Evolutionary conservation across 2,329 filamentous ascomycete species (phyloP), one percentile per base, ranked within the genome.

Genomic region (Lecanicillium sp.): DNA sequence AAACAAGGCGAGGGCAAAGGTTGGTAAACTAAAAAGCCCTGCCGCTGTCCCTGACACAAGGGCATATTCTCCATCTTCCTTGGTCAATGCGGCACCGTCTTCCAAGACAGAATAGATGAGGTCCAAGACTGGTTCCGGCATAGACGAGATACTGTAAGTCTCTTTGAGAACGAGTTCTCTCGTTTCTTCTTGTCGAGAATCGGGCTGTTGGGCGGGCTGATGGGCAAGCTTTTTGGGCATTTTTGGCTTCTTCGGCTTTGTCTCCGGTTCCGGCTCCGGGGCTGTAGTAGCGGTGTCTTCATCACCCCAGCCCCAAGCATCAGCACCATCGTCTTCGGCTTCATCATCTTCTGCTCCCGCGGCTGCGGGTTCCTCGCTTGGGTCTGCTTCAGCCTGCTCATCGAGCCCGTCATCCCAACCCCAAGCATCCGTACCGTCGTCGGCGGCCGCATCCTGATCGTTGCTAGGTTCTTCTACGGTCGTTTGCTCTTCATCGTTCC

Each of bases 231-330:
- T 29, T 17, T 19, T 22, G 3, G 17, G 13, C 32, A 25, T 33
- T 38, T 25, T 42, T 44, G 18, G 45, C 25, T 29, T 50, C 5
- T 36, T 48, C 40, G 29, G 32, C 13, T 44, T 45, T 17, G 7
- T 41, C 28, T 11, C n/a, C n/a, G 44, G 39, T 14, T 52, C 46
- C 22, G 54, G 46, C 12, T 51, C 54, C 22, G 52, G 45, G 31
- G 49, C 15, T 15, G 38, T 20, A 18, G 7, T 25, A 6, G n/a
- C 30, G 13, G 47, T 32, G 13, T 84, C 83, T 19, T 90, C 71
- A 19, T 77, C 85, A n/a, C 77, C 85, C 85, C 87, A 94, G 25
- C 85, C 87, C 84, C 87, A 92, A 20, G 86, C 86, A 44, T 87
- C 85, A 12, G 67, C 71, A 4, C 62, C 61, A 17, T 75, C 71